Evolutionary conservation across 163 green algal genomes (phyloP).

Genomic region (Scenedesmus sp.): DNA sequence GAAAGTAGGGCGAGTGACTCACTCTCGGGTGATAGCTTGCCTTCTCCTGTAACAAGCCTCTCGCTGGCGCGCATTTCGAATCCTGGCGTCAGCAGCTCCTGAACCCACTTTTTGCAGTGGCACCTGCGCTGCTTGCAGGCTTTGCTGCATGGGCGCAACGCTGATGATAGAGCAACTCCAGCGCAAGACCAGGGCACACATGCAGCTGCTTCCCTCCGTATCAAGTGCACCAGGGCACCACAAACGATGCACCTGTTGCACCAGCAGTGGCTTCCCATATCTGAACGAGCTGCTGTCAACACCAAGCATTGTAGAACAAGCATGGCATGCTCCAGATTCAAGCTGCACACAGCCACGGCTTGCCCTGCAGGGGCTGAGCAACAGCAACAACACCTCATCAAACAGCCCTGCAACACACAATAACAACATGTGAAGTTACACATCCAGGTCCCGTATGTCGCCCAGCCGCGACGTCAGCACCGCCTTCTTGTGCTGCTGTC

Average conservation of each 20-base stretch:
- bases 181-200: no score
- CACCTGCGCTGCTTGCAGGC: no score
- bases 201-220: background rate
- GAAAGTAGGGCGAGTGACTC: no score
- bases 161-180: no score
- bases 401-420: background rate
- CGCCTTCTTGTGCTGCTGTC: conserved; percentile 28
- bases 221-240: background rate
- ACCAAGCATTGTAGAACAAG: no score
- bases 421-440: background rate
- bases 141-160: no score
- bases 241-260: background rate
- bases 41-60: no score
- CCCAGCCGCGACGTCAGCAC: conserved; percentile 22
- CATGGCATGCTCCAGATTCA: background rate
- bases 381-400: background rate
- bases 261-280: background rate
- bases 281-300: background rate
- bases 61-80: no score
- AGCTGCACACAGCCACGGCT: background rate
- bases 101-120: no score
- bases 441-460: conserved; percentile 42
- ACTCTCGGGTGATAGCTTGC: no score
- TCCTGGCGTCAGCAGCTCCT: no score
- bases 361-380: background rate